Evolutionary conservation across 768 basidiomycete genomes (phyloP).

Genomic region (Tricholoma flavovirens): DNA sequence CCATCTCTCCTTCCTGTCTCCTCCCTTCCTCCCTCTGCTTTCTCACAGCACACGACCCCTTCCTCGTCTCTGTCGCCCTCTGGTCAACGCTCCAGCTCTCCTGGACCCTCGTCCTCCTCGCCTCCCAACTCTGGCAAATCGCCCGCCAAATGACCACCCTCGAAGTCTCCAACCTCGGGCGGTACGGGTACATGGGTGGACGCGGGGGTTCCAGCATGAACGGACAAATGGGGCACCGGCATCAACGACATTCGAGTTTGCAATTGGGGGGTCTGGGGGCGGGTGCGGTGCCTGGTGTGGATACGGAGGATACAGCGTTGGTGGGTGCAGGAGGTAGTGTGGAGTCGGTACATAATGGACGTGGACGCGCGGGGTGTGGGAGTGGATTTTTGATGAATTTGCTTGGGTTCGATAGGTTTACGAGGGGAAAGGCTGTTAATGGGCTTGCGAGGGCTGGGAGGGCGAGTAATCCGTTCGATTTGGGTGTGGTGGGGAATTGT

Average conservation of each 20-base stretch:
- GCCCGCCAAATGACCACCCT: conserved; percentile 92
- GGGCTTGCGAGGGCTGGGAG: conserved; percentile 74
- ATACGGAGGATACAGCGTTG: conserved; percentile 42
- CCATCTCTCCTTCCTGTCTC: conserved; percentile 57
- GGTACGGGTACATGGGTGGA: conserved; percentile 97
- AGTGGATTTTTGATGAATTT: conserved; percentile 81
- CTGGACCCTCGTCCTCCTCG: conserved; percentile 88
- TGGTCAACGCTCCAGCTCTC: conserved; percentile 95
- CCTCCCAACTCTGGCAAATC: conserved; percentile 88
- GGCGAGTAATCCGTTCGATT: conserved; percentile 88
- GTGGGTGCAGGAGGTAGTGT: conserved; percentile 22
- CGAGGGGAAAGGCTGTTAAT: conserved; percentile 81
- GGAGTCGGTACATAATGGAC: conserved; percentile 24
- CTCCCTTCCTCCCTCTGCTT: conserved; percentile 67
- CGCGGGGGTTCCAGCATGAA: conserved; percentile 63
- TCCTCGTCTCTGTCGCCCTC: conserved; percentile 72
- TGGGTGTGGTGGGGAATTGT: conserved; percentile 74
- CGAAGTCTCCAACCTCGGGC: conserved; percentile 91
- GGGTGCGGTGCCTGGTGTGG: conserved; percentile 36
- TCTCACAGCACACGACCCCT: conserved; percentile 67
- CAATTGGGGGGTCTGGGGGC: conserved; percentile 7
- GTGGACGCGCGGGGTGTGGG: conserved; percentile 37
- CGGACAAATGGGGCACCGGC: conserved; percentile 77
- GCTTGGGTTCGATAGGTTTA: conserved; percentile 91
- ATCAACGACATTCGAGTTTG: conserved; percentile 26